These are phyloP conservation scores for Saprolegnia diclina DNA, from an alignment of 352 stramenopile species.

Conservation along the genomic window DNA sequence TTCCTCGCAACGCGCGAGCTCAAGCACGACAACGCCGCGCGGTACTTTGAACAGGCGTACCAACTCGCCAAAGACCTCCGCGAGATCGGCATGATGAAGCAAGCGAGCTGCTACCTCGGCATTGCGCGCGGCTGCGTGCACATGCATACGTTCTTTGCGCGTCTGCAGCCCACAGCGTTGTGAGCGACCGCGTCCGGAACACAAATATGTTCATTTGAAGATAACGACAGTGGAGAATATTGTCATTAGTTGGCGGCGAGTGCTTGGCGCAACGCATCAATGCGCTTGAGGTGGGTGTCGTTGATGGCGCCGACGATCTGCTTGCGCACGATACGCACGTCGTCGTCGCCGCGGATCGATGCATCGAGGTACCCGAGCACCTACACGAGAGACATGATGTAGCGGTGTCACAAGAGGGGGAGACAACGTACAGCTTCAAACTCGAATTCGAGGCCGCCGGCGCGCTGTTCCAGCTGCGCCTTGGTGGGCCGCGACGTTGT, in stretches of 20 bases:
- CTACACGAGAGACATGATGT: neutral
- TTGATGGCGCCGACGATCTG: slow-evolving; percentile 56
- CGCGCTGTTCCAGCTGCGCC: slow-evolving; percentile 2
- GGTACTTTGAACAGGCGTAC: slow-evolving; percentile 75
- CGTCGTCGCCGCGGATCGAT: slow-evolving; percentile 23
- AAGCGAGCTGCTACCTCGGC: slow-evolving; percentile 77
- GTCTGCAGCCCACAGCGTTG: neutral
- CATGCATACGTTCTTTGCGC: slow-evolving; percentile 34
- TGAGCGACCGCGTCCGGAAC: too few relatives aligned
- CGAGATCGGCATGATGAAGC: slow-evolving; percentile 58
- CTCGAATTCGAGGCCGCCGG: slow-evolving; percentile 22
- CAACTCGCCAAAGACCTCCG: slow-evolving; percentile 62
- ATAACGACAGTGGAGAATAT: neutral
- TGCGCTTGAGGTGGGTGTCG: slow-evolving; percentile 55
- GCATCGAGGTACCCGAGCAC: slow-evolving; percentile 20
- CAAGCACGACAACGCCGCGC: slow-evolving; percentile 61
- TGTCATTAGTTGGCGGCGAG: neutral
- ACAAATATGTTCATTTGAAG: too few relatives aligned
- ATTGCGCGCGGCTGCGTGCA: slow-evolving; percentile 60
- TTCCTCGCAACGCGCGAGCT: slow-evolving; percentile 53
- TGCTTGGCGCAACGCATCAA: slow-evolving; percentile 49
- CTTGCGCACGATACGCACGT: slow-evolving; percentile 55
- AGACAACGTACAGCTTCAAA: slow-evolving; percentile 20
- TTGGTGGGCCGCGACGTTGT: neutral
- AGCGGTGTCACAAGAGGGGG: neutral